A percentile compares a stretch with the other conserved stretches of the same genome.
Conservation (phyloP, 2,329 filamentous ascomycete species). For the Diaporthe batatas region DNA sequence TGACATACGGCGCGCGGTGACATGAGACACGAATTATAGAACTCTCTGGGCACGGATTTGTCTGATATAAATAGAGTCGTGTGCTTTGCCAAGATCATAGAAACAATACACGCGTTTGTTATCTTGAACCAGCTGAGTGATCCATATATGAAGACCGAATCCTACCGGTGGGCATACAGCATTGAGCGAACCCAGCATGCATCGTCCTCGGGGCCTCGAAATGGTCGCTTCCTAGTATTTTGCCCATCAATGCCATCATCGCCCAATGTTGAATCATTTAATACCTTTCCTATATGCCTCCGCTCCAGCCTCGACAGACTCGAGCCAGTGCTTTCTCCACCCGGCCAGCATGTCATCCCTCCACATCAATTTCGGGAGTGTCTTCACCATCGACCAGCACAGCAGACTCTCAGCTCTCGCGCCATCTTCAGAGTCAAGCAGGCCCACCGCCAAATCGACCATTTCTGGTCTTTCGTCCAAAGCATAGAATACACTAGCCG, state of each 20-base stretch:
- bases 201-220: not conserved
- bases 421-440: conserved; percentile 59
- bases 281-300: conserved; percentile 53
- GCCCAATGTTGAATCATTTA: not conserved
- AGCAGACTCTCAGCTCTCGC: conserved; percentile 60
- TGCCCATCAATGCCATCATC: too few species aligned
- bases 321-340: conserved; percentile 55
- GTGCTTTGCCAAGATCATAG: not conserved
- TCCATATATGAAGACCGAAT: too few species aligned
- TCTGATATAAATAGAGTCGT: not conserved
- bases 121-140: too few species aligned
- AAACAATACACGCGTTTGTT: not conserved
- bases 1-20: not conserved
- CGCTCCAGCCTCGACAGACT: conserved; percentile 50
- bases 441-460: conserved; percentile 59
- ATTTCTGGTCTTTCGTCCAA: conserved; percentile 53
- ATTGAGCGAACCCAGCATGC: not conserved
- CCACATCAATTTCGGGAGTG: conserved; percentile 42
- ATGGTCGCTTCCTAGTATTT: not conserved
- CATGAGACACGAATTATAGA: too few species aligned
- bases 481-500: conserved; percentile 61
- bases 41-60: not conserved
- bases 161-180: not conserved
- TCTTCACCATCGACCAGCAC: conserved; percentile 55
- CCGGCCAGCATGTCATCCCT: conserved; percentile 54